Evolutionary conservation across 768 basidiomycete species (phyloP).

Genomic region (Lactifluus pinguis): DNA sequence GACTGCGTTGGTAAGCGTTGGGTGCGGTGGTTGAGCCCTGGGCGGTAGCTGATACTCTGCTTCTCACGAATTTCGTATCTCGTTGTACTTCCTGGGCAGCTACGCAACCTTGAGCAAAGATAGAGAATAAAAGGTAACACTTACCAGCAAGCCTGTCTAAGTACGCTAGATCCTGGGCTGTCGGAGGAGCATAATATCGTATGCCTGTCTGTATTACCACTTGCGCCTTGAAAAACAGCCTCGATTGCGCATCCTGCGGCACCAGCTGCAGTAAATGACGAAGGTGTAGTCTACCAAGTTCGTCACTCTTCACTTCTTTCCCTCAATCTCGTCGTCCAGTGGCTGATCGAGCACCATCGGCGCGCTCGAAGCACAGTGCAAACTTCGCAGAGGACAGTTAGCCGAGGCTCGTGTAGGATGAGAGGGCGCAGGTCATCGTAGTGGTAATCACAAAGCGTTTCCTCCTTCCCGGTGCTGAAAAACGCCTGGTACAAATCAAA

Average conservation of each 20-base stretch:
- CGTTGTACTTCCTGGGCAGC: conserved; percentile 37
- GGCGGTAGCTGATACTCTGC: no score
- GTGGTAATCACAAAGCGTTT: conserved; percentile 85
- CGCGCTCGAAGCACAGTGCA: no score
- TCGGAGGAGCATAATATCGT: conserved; percentile 69
- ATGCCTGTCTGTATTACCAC: no score
- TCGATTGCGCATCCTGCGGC: background rate
- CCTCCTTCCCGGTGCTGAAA: conserved; percentile 52
- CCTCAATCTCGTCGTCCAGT: conserved; percentile 23
- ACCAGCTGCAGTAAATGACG: no score
- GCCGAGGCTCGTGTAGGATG: conserved; percentile 85
- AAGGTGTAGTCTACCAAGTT: no score
- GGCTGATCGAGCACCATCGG: conserved; percentile 75
- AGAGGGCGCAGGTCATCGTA: conserved; percentile 43
- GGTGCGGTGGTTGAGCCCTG: no score
- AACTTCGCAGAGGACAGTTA: conserved; percentile 49
- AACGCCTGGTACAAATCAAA: conserved; percentile 45
- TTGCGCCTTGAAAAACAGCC: conserved; percentile 62
- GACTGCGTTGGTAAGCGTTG: no score
- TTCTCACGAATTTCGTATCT: conserved; percentile 43
- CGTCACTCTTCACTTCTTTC: no score
- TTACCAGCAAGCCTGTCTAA: conserved; percentile 47
- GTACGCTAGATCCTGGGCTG: conserved; percentile 74
- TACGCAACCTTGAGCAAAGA: conserved; percentile 21
- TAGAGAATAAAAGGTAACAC: background rate